A percentile compares a stretch with the other conserved stretches of the same genome.
These are phyloP conservation scores for Beauveria asiatica DNA, from an alignment of 2,329 filamentous ascomycete species.

Conservation along the genomic window DNA sequence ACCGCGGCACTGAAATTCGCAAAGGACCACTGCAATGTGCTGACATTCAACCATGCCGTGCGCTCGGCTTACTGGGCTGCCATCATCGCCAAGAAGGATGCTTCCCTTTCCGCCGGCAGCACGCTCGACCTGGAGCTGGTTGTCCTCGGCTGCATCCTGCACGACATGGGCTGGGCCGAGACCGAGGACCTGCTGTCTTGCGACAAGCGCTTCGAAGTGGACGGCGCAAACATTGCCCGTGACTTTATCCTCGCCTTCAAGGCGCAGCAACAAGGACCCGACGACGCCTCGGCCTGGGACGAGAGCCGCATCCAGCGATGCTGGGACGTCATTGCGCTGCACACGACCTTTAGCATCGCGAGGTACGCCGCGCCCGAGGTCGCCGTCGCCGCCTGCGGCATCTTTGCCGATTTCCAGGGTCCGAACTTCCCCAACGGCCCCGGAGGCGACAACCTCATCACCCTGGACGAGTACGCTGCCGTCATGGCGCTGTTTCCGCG, in stretches of 20 bases:
- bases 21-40: slow-evolving; percentile 10
- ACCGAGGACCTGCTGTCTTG: slow-evolving; percentile 3
- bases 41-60: slow-evolving; percentile 12
- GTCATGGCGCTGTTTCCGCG: slow-evolving; percentile 10
- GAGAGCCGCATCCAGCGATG: slow-evolving; percentile 7
- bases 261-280: neutral
- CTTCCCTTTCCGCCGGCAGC: neutral
- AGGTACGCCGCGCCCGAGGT: slow-evolving; percentile 10
- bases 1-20: neutral
- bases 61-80: slow-evolving; percentile 12
- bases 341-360: slow-evolving; percentile 12
- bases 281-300: neutral
- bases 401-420: slow-evolving; percentile 12
- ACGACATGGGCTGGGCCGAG: slow-evolving; percentile 14
- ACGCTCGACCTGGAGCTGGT: slow-evolving; percentile 7
- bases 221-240: slow-evolving; percentile 13
- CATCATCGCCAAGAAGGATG: slow-evolving; percentile 9
- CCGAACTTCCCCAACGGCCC: slow-evolving; percentile 7
- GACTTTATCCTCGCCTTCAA: slow-evolving; percentile 2
- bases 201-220: slow-evolving; percentile 14
- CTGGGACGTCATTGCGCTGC: slow-evolving; percentile 14
- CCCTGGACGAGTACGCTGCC: slow-evolving; percentile 8
- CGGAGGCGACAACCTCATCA: slow-evolving; percentile 3
- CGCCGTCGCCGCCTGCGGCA: neutral
- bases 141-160: slow-evolving; percentile 13